These are phyloP conservation scores for Aspergillus conjunctus DNA, from an alignment of 495 filamentous ascomycete genomes.

Conservation along the genomic window DNA sequence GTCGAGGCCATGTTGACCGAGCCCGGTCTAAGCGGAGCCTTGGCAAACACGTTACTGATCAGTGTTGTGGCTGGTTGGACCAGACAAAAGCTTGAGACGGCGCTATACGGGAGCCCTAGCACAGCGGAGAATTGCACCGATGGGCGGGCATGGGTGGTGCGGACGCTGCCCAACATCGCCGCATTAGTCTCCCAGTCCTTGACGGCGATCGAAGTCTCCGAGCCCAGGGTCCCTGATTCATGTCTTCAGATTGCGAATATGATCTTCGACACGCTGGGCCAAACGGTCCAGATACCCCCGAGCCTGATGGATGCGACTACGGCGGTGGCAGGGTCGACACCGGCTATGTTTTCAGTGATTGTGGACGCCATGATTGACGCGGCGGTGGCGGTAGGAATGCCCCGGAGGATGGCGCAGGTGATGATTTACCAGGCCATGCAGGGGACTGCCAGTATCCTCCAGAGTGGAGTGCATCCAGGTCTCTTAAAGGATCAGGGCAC, in stretches of 20 bases:
- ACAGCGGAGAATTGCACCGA: constrained; percentile 15
- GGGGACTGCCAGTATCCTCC: constrained; percentile 42
- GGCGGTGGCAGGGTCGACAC: constrained; percentile 43
- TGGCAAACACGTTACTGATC: constrained; percentile 39
- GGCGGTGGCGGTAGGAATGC: constrained; percentile 46
- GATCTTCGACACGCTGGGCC: constrained; percentile 44
- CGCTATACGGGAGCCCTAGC: constrained; percentile 31
- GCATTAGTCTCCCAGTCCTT: constrained; percentile 41
- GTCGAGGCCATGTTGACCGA: constrained; percentile 31
- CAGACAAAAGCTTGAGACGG: constrained; percentile 31
- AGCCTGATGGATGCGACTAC: constrained; percentile 44
- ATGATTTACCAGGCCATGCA: constrained; percentile 46
- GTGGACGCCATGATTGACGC: constrained; percentile 47
- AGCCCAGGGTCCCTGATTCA: constrained; percentile 26
- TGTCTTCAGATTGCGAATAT: constrained; percentile 28
- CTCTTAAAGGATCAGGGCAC: constrained; percentile 44
- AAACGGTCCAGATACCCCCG: constrained; percentile 36
- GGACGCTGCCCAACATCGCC: constrained; percentile 44
- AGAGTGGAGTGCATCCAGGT: constrained; percentile 39
- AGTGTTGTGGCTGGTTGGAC: constrained; percentile 50
- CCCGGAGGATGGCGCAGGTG: constrained; percentile 38
- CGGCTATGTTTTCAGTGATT: constrained; percentile 48
- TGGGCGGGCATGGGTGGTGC: constrained; percentile 32
- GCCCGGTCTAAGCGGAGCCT: constrained; percentile 27
- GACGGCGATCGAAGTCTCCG: constrained; percentile 39